phyloP scores from a whole-genome alignment of 768 basidiomycete genomes.

The Russula virescens region DNA sequence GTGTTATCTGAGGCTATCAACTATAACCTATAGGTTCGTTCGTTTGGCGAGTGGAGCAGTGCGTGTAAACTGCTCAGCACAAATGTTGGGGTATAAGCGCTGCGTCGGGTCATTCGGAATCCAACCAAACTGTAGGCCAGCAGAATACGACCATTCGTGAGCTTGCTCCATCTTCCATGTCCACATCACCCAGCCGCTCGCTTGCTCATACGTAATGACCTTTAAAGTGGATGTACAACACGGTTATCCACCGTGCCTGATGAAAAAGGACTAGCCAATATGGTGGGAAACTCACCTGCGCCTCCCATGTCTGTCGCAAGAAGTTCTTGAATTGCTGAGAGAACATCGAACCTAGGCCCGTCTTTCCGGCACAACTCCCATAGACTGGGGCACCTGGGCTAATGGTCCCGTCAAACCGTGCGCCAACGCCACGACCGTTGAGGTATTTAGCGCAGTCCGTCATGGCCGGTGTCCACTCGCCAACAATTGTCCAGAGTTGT shows the following conservation, averaged over 20 bases:
- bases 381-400: conserved; percentile 57
- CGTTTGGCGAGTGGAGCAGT: too few species aligned
- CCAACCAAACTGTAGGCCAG: conserved; percentile 76
- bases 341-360: conserved; percentile 71
- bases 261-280: background rate
- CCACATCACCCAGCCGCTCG: conserved; percentile 76
- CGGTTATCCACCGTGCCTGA: background rate
- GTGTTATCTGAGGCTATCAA: too few species aligned
- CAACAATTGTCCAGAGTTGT: conserved; percentile 72
- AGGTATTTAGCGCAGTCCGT: conserved; percentile 79
- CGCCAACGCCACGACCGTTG: conserved; percentile 73
- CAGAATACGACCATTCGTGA: conserved; percentile 88
- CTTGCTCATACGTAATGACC: conserved; percentile 57
- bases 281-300: conserved; percentile 44
- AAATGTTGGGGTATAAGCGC: conserved; percentile 58
- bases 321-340: conserved; percentile 75
- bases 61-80: conserved; percentile 26
- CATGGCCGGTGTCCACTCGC: conserved; percentile 79
- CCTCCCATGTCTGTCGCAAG: conserved; percentile 79
- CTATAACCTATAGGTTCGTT: too few species aligned
- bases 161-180: conserved; percentile 80
- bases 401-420: conserved; percentile 52
- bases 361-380: conserved; percentile 69
- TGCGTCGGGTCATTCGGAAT: conserved; percentile 61
- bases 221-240: conserved; percentile 3